Evolutionary conservation across 2,329 filamentous ascomycete genomes (phyloP), one percentile per base, ranked within the genome.

Genomic region (Pseudogymnoascus sp.): DNA sequence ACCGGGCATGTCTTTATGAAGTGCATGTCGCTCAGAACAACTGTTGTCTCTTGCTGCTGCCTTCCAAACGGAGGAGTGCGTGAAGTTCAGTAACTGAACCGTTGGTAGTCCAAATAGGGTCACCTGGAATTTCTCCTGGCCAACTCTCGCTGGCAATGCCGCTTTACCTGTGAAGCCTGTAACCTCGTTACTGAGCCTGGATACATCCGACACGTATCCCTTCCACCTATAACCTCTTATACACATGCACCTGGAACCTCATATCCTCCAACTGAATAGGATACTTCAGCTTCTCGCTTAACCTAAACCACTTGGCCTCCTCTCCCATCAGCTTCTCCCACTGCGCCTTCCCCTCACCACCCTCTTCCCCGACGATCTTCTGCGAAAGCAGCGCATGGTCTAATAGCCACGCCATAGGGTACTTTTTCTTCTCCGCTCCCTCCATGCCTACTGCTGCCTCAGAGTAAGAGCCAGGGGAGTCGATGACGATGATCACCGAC

Each of bases 351-450:
- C 37, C 63, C 36, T 21, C 61, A 5, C 40, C 37, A 31, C 73
- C 67, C 36, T 69, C 68, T 43, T 68, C 63, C n/a, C 73, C 69
- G 25, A 72, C 68, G 38, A 69, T 74, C 43, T 80, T 77, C 59
- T 76, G 71, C 7, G 76, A 76, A 11, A 91, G 74, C 18, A 99
- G 76, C 1, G 91, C 89, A 72, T 95, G 89, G 70, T 97, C 89
- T 1, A 99, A 79, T 14, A 99, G 78, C 87, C 92, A 97, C 70
- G 90, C 88, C 92, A 97, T 97, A 0, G 93, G 93, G 72, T 97
- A 97, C 65, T 83, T 86, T 66, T 83, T 83, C 70, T 83, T 82
- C 66, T 82, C 70, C 6, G 63, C 60, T 0, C 59, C 37, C 8
- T 46, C 49, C 38, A 56, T 38, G 3, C 88, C 88, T 0, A 97